These are phyloP conservation scores for Cryptococcus floricola DNA, from an alignment of 1,284 basidiomycete species.

Conservation along the genomic window DNA sequence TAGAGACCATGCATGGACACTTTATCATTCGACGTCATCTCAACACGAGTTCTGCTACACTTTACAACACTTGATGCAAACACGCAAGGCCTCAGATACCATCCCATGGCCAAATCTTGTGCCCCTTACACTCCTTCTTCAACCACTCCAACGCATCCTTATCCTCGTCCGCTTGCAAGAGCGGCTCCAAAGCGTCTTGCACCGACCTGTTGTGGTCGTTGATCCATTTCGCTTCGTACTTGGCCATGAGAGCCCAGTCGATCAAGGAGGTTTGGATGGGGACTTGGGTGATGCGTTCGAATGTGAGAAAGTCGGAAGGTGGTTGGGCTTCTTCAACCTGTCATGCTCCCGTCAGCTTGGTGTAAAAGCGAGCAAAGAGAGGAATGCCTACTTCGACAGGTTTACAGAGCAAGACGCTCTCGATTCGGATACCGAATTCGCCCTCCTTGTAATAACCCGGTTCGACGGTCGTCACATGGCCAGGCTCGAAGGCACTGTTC, in stretches of 20 bases:
- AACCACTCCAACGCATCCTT: conserved; percentile 43
- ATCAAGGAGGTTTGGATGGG: conserved; percentile 92
- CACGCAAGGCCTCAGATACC: neutral
- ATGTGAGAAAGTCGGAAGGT: conserved; percentile 65
- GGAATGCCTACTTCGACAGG: conserved; percentile 58
- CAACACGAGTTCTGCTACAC: neutral
- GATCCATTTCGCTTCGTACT: conserved; percentile 83
- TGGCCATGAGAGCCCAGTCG: conserved; percentile 73
- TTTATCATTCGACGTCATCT: neutral
- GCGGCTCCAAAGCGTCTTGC: conserved; percentile 64
- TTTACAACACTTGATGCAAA: too few relatives aligned
- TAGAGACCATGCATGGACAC: neutral
- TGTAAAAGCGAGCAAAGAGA: neutral
- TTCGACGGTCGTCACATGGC: conserved; percentile 77
- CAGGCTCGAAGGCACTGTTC: conserved; percentile 63
- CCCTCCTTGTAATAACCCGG: conserved; percentile 65
- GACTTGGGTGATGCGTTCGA: conserved; percentile 83
- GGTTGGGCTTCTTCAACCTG: neutral
- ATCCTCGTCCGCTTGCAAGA: conserved; percentile 53
- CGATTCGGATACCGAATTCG: conserved; percentile 84
- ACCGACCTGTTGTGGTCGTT: conserved; percentile 86
- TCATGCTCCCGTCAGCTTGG: neutral
- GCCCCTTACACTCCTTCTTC: conserved; percentile 41
- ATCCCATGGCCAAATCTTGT: conserved; percentile 44
- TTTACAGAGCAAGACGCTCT: conserved; percentile 71